Evolutionary conservation across 352 stramenopile genomes (phyloP), one percentile per base, ranked within the genome.

Genomic region (Peronospora farinosa): DNA sequence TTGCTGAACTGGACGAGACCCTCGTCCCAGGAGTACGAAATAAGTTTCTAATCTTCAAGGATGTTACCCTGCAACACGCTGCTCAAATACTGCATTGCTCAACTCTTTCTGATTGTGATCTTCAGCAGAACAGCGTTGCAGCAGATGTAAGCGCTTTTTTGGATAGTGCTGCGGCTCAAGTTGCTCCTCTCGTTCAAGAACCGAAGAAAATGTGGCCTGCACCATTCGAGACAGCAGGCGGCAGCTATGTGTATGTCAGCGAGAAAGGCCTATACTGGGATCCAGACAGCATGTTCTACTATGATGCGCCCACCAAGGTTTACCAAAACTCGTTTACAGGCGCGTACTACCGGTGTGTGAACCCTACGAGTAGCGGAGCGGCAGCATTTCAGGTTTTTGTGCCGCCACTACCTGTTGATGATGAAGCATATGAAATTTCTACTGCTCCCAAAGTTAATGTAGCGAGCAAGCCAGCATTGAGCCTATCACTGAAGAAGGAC

Each of bases 281-380:
- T 44, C 57, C 63, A 1, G 74, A 92, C 54, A 91, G 77, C 51
- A 80, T 88, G 78, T 93, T 90, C 27, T 92, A 89, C 61, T 92
- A 90, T 63, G 63, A 90, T 45, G 60, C 75, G 30, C 67, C 78
- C 15, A 72, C 76, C n/a, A 88, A 84, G 47, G 39, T 89, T 3
- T 93, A 92, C 57, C 78, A 83, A 52, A 90, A 76, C 44, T 65
- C 62, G 21, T 93, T 86, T 37, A 73, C 57, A 2, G 80, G 83
- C 19, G 37, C 60, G 36, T 93, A 93, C 61, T 90, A 81, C 44
- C 54, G 31, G 7, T 88, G 76, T 36, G 16, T 45, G 7, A 54
- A 66, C 23, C 40, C 61, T 25, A 9, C 42, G 1, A 52, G 54
- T 8, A 72, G 56, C 0, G 47, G 51, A 2, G 42, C 40, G 17